Evolutionary conservation across 805 yeast genomes (phyloP).

Genomic region (Candida alai): DNA sequence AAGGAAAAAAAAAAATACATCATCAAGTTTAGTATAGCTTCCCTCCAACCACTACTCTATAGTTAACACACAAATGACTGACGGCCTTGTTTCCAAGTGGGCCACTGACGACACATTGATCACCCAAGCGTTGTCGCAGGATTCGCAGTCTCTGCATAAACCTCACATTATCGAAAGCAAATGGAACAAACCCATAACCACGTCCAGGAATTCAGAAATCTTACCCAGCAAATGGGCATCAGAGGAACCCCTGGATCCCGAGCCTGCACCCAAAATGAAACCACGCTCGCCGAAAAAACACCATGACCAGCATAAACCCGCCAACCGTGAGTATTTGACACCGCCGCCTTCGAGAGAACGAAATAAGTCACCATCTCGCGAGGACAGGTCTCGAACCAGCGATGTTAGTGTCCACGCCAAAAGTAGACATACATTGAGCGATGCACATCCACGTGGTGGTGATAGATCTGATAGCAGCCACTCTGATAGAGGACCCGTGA

Average conservation of each 20-base stretch:
- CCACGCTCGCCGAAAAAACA: not conserved
- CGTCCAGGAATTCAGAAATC: conserved; percentile 12
- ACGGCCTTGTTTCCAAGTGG: conserved; percentile 29
- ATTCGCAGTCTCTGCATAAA: conserved; percentile 8
- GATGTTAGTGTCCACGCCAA: not conserved
- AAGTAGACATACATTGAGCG: conserved; percentile 2
- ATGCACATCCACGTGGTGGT: conserved; percentile 5
- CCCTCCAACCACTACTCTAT: not conserved
- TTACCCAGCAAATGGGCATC: conserved; percentile 35
- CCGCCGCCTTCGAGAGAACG: conserved; percentile 3
- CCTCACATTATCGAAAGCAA: conserved; percentile 5
- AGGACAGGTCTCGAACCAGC: not conserved
- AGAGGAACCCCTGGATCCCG: conserved; percentile 7
- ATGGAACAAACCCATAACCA: conserved; percentile 11
- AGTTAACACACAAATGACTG: conserved; percentile 10
- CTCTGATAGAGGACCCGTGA: conserved; percentile 22
- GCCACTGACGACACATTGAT: conserved; percentile 29
- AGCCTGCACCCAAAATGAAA: conserved; percentile 2
- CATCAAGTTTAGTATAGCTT: not conserved
- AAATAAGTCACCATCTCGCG: not conserved
- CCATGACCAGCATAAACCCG: not conserved
- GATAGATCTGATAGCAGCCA: conserved; percentile 8
- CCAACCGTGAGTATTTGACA: conserved; percentile 3
- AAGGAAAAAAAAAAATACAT: not conserved
- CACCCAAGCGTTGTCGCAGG: conserved; percentile 22